Base-by-base conservation (phyloP, 2,329 filamentous ascomycete species). In the Fusarium sambucinum region DNA sequence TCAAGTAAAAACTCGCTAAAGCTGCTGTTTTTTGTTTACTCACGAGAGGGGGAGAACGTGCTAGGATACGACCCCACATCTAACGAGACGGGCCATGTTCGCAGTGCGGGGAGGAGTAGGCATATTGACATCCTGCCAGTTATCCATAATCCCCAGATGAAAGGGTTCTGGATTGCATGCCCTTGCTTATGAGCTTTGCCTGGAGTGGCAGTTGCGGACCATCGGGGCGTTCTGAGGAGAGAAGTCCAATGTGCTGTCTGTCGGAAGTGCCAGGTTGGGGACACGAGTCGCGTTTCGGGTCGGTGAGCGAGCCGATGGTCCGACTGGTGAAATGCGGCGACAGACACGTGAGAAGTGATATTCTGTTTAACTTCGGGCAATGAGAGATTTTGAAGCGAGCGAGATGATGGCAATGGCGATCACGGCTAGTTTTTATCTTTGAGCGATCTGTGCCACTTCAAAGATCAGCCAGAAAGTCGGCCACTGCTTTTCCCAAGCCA, bases 301-400 rank as follows among this genome's bases (percentile, higher is more conserved):
- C 66, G 62, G 66, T 46, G 52, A 67, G 52, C 50, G 21, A 63
- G 29, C 62, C 66, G 62, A 68, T 54, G 53, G 54, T 35, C 52
- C 60, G 61, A 50, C 27, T 48, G 16, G 21, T 25, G 40, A 50
- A 37, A 47, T 38, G 48, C 42, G 25, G 55, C 23, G n/a, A 40
- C 40, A 33, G 42, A 40, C 40, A 53, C 23, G 29, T 44, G 37
- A 29, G 27, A 25, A 16, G 19, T 23, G 35, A 61, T 35, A 57
- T 40, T 21, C 12, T 57, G 44, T 29, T 27, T 25, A 44, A 45
- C 40, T 16, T 33, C 33, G 6, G 45, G 37, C 38, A 35, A 29
- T 21, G 16, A 12, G 27, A 19, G 25, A 45, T 23, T 19, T 33
- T 33, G 32, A 40, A 41, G 37, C n/a, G 35, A 41, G 27, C 13